Evolutionary conservation across 805 yeast species (phyloP), one percentile per base, ranked within the genome.

Genomic region (Cyberlindnera japonica): DNA sequence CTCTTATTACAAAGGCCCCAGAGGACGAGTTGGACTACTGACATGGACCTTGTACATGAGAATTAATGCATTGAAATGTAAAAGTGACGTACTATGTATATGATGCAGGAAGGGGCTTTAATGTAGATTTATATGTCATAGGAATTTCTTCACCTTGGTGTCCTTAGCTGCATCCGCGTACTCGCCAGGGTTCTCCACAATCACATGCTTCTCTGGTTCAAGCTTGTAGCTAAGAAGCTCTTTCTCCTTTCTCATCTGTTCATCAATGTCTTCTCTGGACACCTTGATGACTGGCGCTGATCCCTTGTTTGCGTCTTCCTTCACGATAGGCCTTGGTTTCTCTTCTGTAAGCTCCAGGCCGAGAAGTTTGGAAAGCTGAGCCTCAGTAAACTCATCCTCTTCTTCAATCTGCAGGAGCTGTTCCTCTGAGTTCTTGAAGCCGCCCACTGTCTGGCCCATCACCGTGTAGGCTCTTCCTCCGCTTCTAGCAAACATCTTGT

Each of bases 161-260:
- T 58, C 63, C 37, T 58, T 60, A 3, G 72, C 72, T 6, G 65
- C 63, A 7, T 57, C 61, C 9, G 54, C 58, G 21, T 64, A 55
- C 13, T 65, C 70, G 13, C 73, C 73, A 2, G 72, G 69, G 3
- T 44, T 57, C 25, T 64, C 67, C 14, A 66, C 67, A 12, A 68
- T 59, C 5, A 64, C 43, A 43, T 68, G 71, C 9, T 50, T 43
- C 12, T 60, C 61, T 11, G 67, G 63, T 4, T 58, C 51, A 3
- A 65, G 55, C 31, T 49, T 51, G 37, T 58, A 64, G 12, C 54
- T 52, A 5, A 47, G 17, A 5, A 55, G 40, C 19, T 64, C 59
- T 35, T 56, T 47, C 38, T 57, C 59, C 19, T 57, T 50, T 21
- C 55, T 45, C 46, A 63, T 59, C 11, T 64, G 51, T 11, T 62